Base-by-base conservation (phyloP, 257 asterid genomes). In the Pogostemon cablin region DNA sequence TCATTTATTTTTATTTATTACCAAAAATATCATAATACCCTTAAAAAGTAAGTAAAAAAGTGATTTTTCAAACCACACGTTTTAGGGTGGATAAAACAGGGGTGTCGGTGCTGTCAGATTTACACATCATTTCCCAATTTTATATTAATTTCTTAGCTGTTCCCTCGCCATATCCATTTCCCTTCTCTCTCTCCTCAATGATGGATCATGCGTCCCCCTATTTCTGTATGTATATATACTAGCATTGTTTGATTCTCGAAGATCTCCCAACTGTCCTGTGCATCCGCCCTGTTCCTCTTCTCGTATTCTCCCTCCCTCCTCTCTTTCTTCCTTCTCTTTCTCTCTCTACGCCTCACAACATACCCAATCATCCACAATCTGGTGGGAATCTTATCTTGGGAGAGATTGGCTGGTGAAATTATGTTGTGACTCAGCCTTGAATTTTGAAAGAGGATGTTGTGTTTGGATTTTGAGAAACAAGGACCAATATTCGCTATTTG, bases 81-180 rank as follows among this genome's bases (percentile, higher is more conserved):
- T 76, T 79, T 43, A 3, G 2, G 20, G 7, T 50, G 71, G 37
- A 61, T 34, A 8, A 75, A 68, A 9, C 42, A 7, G 9, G 5
- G 42, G 74, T 62, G 80, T 49, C 50, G 81, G 83, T 68, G 71
- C 84, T 74, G 87, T 80, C 82, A 7, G 49, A 71, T 66, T 35
- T 77, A 73, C 88, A 78, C 86, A 64, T 78, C 81, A 64, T 72
- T 72, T 15, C 55, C 78, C 32, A 25, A 71, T 46, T 59, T 72
- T 80, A 67, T 70, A 55, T 3, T 42, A 59, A 49, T 50, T 10
- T 42, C n/a, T 56, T 39, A 62, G 48, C 65, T 71, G 70, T 78
- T 75, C 32, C 40, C 76, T 71, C 68, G 48, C 64, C 75, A 43
- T 25, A 50, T 50, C 34, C 68, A 8, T 68, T 15, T 43, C 76